These are phyloP conservation scores for Sporobolomyces pararoseus DNA, from an alignment of 768 basidiomycete species.

Conservation along the genomic window DNA sequence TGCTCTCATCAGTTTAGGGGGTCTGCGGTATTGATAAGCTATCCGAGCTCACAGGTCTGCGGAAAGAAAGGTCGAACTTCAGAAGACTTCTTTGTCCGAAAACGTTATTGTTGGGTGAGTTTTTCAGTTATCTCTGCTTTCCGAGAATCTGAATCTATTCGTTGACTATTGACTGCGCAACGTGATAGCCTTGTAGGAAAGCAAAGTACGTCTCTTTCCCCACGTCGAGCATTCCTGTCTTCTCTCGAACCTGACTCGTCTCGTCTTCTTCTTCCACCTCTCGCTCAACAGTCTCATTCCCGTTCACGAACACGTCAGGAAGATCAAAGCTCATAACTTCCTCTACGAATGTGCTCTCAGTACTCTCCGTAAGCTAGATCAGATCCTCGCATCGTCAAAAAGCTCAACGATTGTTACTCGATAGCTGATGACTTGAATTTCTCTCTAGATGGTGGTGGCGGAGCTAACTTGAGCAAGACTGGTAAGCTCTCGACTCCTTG, in stretches of 20 bases:
- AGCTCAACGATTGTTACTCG: not conserved
- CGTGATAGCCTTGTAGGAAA: not conserved
- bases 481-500: not conserved
- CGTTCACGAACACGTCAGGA: not conserved
- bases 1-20: not conserved
- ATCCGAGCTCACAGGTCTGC: not conserved
- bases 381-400: too few relatives aligned
- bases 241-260: not conserved
- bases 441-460: not conserved
- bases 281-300: not conserved
- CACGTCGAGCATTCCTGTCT: too few relatives aligned
- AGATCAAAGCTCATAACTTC: not conserved
- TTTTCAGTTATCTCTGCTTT: too few relatives aligned
- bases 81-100: not conserved
- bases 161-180: not conserved
- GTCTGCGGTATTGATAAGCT: not conserved
- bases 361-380: not conserved
- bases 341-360: not conserved
- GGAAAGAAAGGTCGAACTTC: not conserved
- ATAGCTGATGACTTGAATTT: not conserved
- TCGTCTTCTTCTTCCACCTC: not conserved
- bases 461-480: not conserved
- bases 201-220: not conserved
- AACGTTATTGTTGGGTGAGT: not conserved
- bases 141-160: not conserved